phyloP scores from a whole-genome alignment of 495 filamentous ascomycete genomes.

The Talaromyces borbonicus region DNA sequence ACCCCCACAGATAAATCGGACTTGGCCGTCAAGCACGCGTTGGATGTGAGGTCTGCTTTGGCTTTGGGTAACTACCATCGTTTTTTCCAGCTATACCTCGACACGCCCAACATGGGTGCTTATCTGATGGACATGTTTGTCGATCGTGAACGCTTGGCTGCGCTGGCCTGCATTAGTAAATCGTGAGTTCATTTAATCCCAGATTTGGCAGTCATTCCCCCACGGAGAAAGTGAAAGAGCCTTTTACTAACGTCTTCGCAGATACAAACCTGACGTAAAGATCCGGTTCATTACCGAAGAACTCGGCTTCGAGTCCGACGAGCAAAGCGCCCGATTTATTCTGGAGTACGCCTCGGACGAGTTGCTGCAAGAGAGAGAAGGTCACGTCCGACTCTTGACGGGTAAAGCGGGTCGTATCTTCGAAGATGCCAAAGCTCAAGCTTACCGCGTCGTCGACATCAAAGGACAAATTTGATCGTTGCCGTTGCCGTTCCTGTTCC shows the following conservation, averaged over 20 bases:
- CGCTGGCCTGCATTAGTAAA: slow-evolving; percentile 83
- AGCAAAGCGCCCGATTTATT: slow-evolving; percentile 83
- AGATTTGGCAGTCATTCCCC: too few relatives aligned
- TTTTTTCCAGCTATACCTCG: slow-evolving; percentile 90
- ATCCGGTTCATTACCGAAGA: slow-evolving; percentile 91
- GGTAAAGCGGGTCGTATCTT: slow-evolving; percentile 64
- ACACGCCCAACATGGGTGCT: slow-evolving; percentile 93
- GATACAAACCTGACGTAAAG: slow-evolving; percentile 83
- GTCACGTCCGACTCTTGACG: slow-evolving; percentile 63
- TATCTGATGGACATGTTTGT: slow-evolving; percentile 99
- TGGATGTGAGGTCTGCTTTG: slow-evolving; percentile 82
- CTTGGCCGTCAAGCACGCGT: slow-evolving; percentile 75
- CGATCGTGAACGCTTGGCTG: slow-evolving; percentile 80
- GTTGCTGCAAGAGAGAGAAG: slow-evolving; percentile 68
- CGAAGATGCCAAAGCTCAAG: slow-evolving; percentile 57
- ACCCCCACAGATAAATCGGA: slow-evolving; percentile 88
- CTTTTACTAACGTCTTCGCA: slow-evolving; percentile 34
- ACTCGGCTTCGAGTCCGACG: slow-evolving; percentile 87
- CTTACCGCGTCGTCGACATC: slow-evolving; percentile 84
- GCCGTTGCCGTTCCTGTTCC: slow-evolving; percentile 7
- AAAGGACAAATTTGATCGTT: slow-evolving; percentile 81
- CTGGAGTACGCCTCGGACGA: slow-evolving; percentile 63
- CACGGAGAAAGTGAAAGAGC: background rate
- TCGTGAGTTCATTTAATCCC: slow-evolving; percentile 54
- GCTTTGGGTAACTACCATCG: slow-evolving; percentile 93